Conservation (phyloP, 257 asterid species). For the Perilla frutescens region DNA sequence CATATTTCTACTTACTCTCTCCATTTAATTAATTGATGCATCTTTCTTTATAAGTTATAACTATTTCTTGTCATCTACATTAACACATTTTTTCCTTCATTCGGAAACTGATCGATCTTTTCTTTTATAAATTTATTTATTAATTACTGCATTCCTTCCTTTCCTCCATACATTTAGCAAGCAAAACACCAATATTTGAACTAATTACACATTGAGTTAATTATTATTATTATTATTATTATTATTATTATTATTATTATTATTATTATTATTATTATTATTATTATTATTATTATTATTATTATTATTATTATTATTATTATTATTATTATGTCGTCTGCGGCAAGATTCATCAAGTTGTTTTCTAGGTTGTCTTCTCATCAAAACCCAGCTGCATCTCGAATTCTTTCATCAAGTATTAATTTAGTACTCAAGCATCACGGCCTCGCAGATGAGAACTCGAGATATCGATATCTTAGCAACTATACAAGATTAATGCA, state of each 20-base stretch:
- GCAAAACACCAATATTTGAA: neutral
- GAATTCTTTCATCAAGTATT: conserved; percentile 18
- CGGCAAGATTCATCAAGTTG: conserved; percentile 32
- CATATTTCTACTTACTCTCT: neutral
- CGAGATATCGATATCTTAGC: conserved; percentile 36
- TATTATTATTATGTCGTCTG: conserved; percentile 29
- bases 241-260: neutral
- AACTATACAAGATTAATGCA: conserved; percentile 26
- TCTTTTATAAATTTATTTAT: conserved; percentile 16
- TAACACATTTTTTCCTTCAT: conserved; percentile 25
- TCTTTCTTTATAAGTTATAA: conserved; percentile 13
- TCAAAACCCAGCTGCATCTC: conserved; percentile 12
- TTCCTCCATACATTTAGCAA: neutral
- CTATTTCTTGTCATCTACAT: conserved; percentile 16
- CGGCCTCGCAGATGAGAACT: conserved; percentile 10
- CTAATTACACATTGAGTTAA: neutral
- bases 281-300: neutral
- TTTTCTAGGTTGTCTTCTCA: conserved; percentile 33
- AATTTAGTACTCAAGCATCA: conserved; percentile 6
- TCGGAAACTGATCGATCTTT: neutral
- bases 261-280: neutral
- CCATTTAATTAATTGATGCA: neutral
- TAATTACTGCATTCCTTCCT: neutral
- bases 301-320: neutral
- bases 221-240: neutral